Percentiles rank a stretch among this genome's conserved stretches.
Conservation (phyloP, 768 basidiomycete species). For the Sarcodon sp. region DNA sequence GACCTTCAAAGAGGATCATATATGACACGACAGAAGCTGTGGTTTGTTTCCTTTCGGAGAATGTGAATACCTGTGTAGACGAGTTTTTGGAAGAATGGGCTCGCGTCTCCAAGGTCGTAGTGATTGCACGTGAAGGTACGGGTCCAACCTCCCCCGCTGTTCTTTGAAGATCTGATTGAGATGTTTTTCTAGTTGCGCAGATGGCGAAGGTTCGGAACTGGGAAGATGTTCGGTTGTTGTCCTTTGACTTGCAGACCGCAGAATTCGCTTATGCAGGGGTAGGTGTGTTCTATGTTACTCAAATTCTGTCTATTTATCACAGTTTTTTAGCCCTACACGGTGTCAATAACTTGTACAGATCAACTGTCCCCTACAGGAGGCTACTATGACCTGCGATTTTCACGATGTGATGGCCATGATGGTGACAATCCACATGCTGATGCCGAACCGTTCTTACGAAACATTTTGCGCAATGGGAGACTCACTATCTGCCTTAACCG, state of each 20-base stretch:
- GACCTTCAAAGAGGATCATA: conserved; percentile 80
- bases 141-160: conserved; percentile 2
- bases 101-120: conserved; percentile 84
- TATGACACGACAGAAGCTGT: conserved; percentile 85
- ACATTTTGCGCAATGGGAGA: conserved; percentile 55
- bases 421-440: conserved; percentile 63
- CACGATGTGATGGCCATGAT: conserved; percentile 25
- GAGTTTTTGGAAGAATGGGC: conserved; percentile 92
- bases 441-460: conserved; percentile 63
- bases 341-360: conserved; percentile 69
- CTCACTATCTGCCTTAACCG: conserved; percentile 53
- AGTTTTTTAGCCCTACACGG: conserved; percentile 48
- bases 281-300: conserved; percentile 6
- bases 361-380: conserved; percentile 57
- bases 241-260: conserved; percentile 89
- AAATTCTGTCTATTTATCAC: not conserved
- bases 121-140: conserved; percentile 81
- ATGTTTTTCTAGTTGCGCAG: conserved; percentile 46
- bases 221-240: conserved; percentile 69
- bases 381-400: conserved; percentile 64
- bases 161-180: not conserved
- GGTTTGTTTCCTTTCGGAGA: conserved; percentile 78
- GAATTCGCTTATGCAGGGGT: conserved; percentile 72
- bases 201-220: conserved; percentile 66
- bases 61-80: conserved; percentile 80